These are phyloP conservation scores for Nannizzia gypsea DNA, from an alignment of 2,329 filamentous ascomycete genomes.

Conservation along the genomic window DNA sequence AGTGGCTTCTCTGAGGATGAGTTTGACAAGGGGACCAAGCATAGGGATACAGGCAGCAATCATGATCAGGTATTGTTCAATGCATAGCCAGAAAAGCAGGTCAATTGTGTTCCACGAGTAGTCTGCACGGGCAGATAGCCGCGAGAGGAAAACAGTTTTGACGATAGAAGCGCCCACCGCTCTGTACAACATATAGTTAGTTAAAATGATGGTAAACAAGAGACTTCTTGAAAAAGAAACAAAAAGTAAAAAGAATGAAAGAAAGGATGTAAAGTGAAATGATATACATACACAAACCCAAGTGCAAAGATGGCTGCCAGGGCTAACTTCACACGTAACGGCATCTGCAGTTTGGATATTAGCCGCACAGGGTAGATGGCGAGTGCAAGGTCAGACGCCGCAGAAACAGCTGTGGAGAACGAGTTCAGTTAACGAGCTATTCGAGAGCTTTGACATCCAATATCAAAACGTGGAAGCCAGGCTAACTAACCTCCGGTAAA, in stretches of 20 bases:
- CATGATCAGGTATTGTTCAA: constrained; percentile 11
- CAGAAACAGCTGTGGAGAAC: constrained; percentile 7
- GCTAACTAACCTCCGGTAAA: background rate
- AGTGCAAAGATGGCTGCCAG: constrained; percentile 7
- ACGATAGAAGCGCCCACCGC: constrained; percentile 10
- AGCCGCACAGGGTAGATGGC: constrained; percentile 10
- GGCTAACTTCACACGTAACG: constrained; percentile 5
- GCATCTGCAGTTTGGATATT: constrained; percentile 9
- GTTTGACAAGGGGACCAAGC: constrained; percentile 7
- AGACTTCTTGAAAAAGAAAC: background rate
- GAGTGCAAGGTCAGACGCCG: constrained; percentile 9
- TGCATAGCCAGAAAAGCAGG: constrained; percentile 8
- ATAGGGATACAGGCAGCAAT: constrained; percentile 12
- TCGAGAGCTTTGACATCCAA: background rate
- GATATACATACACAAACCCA: constrained; percentile 6
- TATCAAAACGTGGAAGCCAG: background rate
- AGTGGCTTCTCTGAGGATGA: constrained; percentile 1
- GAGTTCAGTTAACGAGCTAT: background rate
- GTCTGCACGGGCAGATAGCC: constrained; percentile 8
- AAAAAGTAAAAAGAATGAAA: background rate
- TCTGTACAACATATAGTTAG: background rate
- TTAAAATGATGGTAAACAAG: background rate
- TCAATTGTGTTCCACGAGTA: constrained; percentile 10
- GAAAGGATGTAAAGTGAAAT: no score
- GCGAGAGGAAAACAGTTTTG: constrained; percentile 7